Percentiles rank a stretch among this genome's conserved stretches.
phyloP scores from a whole-genome alignment of 2,329 filamentous ascomycete species.

The Zasmidium angulare region DNA sequence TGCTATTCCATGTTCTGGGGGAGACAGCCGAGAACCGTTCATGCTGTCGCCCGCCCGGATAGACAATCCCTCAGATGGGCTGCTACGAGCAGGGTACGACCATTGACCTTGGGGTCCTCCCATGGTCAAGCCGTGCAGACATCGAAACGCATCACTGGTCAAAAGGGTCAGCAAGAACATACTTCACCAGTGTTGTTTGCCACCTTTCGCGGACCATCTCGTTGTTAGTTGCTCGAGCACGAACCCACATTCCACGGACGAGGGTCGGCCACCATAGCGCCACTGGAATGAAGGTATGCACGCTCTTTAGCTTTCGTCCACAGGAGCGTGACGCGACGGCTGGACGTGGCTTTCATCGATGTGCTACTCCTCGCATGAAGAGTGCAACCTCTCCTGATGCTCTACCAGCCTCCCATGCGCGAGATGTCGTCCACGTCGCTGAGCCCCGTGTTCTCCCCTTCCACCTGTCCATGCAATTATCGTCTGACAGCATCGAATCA shows the following conservation, averaged over 20 bases:
- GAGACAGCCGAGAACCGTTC: no score
- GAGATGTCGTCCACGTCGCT: not conserved
- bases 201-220: no score
- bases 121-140: no score
- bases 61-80: no score
- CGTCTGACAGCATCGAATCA: not conserved
- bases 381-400: not conserved
- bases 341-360: constrained; percentile 11
- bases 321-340: constrained; percentile 15
- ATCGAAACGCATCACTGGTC: no score
- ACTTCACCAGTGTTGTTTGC: no score
- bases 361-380: constrained; percentile 1
- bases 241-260: constrained; percentile 7
- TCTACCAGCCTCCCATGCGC: not conserved
- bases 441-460: not conserved
- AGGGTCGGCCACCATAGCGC: not conserved
- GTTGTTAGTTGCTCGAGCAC: not conserved
- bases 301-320: constrained; percentile 14
- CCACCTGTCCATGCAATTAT: not conserved
- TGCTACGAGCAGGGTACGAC: no score
- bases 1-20: no score
- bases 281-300: constrained; percentile 24
- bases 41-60: no score
- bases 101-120: no score
- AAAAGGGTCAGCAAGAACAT: no score